phyloP scores from a whole-genome alignment of 164 flowering plant species.

The Vitis amurensis region DNA sequence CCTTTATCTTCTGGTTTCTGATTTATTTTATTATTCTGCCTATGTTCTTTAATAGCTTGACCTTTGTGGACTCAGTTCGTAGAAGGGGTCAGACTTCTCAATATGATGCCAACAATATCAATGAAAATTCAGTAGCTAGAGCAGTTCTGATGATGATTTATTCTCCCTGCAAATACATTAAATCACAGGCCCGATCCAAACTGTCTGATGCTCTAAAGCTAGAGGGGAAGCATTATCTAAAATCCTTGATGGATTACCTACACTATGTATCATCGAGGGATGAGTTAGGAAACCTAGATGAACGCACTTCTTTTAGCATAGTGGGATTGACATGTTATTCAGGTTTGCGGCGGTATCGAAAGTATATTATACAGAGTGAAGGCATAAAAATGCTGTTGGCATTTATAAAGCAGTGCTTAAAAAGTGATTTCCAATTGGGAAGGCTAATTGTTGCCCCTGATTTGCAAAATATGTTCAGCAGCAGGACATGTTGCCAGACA shows the following conservation, averaged over 20 bases:
- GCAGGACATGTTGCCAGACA: slow-evolving; percentile 53
- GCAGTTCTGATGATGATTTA: slow-evolving; percentile 70
- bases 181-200: slow-evolving; percentile 39
- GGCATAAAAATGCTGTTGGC: slow-evolving; percentile 37
- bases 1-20: background rate
- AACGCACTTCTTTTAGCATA: slow-evolving; percentile 31
- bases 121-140: slow-evolving; percentile 53
- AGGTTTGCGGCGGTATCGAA: slow-evolving; percentile 44
- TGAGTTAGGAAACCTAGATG: slow-evolving; percentile 26
- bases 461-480: slow-evolving; percentile 24
- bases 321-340: slow-evolving; percentile 52
- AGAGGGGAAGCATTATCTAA: slow-evolving; percentile 30
- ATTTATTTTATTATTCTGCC: background rate
- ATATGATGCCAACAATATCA: slow-evolving; percentile 22
- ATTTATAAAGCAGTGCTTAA: slow-evolving; percentile 46
- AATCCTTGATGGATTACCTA: slow-evolving; percentile 35
- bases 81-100: slow-evolving; percentile 39
- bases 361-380: slow-evolving; percentile 23
- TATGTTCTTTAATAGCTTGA: slow-evolving; percentile 37
- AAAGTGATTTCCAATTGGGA: slow-evolving; percentile 25
- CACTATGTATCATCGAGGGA: slow-evolving; percentile 20
- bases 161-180: slow-evolving; percentile 68
- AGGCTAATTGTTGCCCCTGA: slow-evolving; percentile 39
- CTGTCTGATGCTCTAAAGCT: slow-evolving; percentile 42
- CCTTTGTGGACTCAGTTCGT: slow-evolving; percentile 46